Base-by-base conservation (phyloP, 306 rosid species). In the Cucumis melo region DNA sequence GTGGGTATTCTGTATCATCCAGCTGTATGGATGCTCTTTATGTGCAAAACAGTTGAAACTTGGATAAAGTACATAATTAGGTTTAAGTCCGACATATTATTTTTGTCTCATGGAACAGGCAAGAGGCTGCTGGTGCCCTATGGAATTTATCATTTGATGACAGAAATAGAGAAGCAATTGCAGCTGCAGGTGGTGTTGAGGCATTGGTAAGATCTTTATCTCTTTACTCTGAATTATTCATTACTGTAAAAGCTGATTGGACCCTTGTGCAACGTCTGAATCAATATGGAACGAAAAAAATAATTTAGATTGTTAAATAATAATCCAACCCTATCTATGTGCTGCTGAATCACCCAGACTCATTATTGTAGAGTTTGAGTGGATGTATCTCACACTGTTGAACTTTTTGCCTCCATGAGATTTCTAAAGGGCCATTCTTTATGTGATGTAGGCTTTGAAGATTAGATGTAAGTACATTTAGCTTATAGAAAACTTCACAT, bases 41-140 rank as follows among this genome's bases (percentile, higher is more conserved):
- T 32, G 38, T 12, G 21, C 14, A 44, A 32, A 62, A 62, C 70
- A 4, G 10, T 36, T 34, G 16, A 53, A 73, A 17, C 77, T 36
- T 73, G n/a, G 62, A 20, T 42, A 7, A 75, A 36, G 50, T 75
- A 58, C 39, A 34, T 57, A 42, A 21, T 58, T 7, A 16, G 68
- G 54, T 74, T 41, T 56, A 39, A 16, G 13, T 57, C 54, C 20
- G 44, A 41, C 34, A 55, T 60, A n/a, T 56, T 27, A 29, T 20
- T 38, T 66, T 41, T 77, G 29, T 58, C 58, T 20, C 61, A 23
- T 81, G 55, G n/a, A 57, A 77, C 86, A 95, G 99, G 87, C 99
- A 95, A 92, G 99, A 95, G 85, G 99, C 99, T 56, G 99, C 99
- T 63, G 99, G 99, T 65, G 99, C 99, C 13, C 88, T 95, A 77